Evolutionary conservation across 768 basidiomycete species (phyloP), one percentile per base, ranked within the genome.

Genomic region (Suillus brevipes): DNA sequence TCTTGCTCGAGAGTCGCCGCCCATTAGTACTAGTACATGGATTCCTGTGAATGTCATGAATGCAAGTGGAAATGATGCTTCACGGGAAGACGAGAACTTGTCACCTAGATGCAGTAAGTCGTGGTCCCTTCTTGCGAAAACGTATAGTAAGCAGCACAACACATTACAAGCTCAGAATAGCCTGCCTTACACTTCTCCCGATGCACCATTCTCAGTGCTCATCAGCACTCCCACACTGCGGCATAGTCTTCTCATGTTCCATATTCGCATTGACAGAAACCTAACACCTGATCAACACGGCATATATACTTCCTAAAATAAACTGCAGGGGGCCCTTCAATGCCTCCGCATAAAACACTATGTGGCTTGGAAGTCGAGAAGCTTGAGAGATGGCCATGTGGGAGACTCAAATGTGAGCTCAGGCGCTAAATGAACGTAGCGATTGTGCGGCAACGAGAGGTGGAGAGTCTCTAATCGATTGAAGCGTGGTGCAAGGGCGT

Each of bases 391-490:
- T 36, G 53, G 53, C 53, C 53, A 55, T 36, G 34, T 36, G n/a
- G 20, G 53, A 55, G 53, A 36, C 20, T 55, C 53, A 23, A 37
- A 37, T 57, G 56, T 57, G n/a, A 38, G 56, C 36, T 57, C 56
- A 37, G 56, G 20, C 36, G n/a, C 36, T n/a, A 57, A 14, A 37
- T 37, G 56, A 38, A 57, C n/a, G 4, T 37, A 38, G 36, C 36
- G 56, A 57, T 57, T 57, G 7, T 57, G 56, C 8, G 56, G 56
- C 6, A 57, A 57, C 1, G 36, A 57, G n/a, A 57, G 36, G 36
- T 57, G 56, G 36, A 37, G 36, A 38, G 56, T 37, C n/a, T 37
- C n/a, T 23, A 57, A 36, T 23, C 14, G 56, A 16, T 37, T 37
- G 13, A 57, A 36, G 16, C 8, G 23, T 16, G 34, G 36, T 57